A percentile compares a stretch with the other conserved stretches of the same genome.
phyloP scores from a whole-genome alignment of 768 basidiomycete genomes.

The Melanogaster broomeanus region DNA sequence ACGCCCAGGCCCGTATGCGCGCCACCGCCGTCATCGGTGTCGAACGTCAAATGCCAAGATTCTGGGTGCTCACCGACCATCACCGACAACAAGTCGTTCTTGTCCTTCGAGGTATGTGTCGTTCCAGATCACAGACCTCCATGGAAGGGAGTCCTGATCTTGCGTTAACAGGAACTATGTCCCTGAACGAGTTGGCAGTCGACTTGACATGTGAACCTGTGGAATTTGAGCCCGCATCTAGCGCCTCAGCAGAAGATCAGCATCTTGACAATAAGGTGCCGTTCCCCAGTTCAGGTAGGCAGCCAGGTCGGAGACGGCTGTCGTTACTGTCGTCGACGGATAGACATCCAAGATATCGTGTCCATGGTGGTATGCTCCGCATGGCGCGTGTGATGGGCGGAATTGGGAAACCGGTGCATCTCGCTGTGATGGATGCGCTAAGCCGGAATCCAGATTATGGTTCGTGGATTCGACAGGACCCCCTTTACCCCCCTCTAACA shows the following conservation, averaged over 20 bases:
- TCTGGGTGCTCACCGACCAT: constrained; percentile 87
- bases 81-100: constrained; percentile 72
- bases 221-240: constrained; percentile 57
- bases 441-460: constrained; percentile 71
- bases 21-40: constrained; percentile 64
- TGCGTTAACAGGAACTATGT: constrained; percentile 66
- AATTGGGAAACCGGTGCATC: constrained; percentile 73
- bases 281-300: constrained; percentile 36
- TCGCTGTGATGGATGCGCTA: constrained; percentile 71
- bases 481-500: not conserved
- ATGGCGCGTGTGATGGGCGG: constrained; percentile 82
- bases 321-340: constrained; percentile 22
- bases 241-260: constrained; percentile 26
- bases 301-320: constrained; percentile 22
- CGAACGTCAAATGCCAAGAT: constrained; percentile 76
- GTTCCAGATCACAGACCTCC: not conserved
- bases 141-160: not conserved
- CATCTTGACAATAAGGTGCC: constrained; percentile 34
- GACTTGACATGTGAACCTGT: constrained; percentile 82
- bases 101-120: constrained; percentile 58
- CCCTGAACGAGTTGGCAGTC: constrained; percentile 82
- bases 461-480: constrained; percentile 36
- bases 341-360: constrained; percentile 48
- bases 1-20: constrained; percentile 42
- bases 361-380: constrained; percentile 79